Conservation (phyloP, 768 basidiomycete genomes). For the Xerocomellus chrysenteron region DNA sequence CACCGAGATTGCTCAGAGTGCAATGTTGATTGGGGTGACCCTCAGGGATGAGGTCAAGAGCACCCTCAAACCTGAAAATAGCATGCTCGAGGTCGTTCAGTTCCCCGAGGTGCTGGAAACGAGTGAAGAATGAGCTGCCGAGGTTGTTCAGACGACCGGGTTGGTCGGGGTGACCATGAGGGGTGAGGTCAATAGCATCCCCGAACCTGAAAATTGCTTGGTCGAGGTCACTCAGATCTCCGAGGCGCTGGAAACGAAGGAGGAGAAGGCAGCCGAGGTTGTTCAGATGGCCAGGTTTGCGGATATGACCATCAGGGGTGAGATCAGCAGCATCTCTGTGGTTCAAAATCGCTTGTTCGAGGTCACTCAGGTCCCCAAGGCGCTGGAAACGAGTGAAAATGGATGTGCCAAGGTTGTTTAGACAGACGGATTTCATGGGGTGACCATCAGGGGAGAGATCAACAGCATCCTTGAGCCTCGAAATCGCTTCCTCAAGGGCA, state of each 20-base stretch:
- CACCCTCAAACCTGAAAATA: not conserved
- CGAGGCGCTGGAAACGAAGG: constrained; percentile 1
- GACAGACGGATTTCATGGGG: not conserved
- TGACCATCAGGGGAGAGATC: not conserved
- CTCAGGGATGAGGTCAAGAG: too few relatives aligned
- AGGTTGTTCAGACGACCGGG: not conserved
- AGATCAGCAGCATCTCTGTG: not conserved
- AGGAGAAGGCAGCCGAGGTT: not conserved
- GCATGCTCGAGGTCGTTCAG: constrained; percentile 4
- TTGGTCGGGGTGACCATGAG: not conserved
- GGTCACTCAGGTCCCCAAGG: not conserved
- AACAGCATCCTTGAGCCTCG: not conserved
- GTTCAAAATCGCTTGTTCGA: not conserved
- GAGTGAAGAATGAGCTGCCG: not conserved
- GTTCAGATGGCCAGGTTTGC: not conserved
- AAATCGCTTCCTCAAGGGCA: not conserved
- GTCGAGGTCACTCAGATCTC: not conserved
- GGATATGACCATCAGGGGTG: not conserved
- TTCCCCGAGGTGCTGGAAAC: not conserved
- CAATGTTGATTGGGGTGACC: too few relatives aligned
- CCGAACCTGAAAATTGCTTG: not conserved
- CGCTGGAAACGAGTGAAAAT: not conserved
- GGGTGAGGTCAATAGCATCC: not conserved
- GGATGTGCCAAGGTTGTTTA: not conserved
- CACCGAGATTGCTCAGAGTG: too few relatives aligned